Evolutionary conservation across 164 flowering plant species (phyloP).

Genomic region (Berberis vulgaris): DNA sequence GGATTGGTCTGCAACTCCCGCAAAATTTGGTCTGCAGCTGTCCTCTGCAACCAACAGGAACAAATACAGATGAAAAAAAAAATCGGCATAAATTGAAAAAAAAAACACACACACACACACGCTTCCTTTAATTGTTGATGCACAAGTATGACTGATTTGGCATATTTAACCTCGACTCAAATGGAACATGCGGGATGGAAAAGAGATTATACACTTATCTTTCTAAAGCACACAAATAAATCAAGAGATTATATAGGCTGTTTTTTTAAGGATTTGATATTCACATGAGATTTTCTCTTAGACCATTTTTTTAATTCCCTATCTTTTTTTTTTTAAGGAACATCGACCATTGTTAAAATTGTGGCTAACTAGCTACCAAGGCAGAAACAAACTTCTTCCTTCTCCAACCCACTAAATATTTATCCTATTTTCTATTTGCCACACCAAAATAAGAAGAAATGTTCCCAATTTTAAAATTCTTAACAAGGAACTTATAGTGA

Average conservation of each 20-base stretch:
- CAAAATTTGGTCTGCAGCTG: slow-evolving; percentile 88
- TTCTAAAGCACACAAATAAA: background rate
- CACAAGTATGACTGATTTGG: background rate
- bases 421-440: too few species aligned
- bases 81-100: background rate
- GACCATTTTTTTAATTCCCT: too few species aligned
- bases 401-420: too few species aligned
- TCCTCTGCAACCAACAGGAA: slow-evolving; percentile 39
- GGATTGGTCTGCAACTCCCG: slow-evolving; percentile 90
- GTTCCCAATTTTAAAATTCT: too few species aligned
- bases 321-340: too few species aligned
- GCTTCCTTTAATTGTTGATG: background rate
- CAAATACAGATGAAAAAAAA: background rate
- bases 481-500: background rate
- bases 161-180: background rate
- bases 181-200: background rate
- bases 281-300: too few species aligned
- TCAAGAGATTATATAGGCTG: too few species aligned
- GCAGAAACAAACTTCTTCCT: too few species aligned
- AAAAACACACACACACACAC: background rate
- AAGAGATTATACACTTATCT: background rate
- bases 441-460: too few species aligned
- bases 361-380: too few species aligned
- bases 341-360: too few species aligned
- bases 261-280: too few species aligned